These are phyloP conservation scores for Aureobasidium namibiae DNA, from an alignment of 2,329 filamentous ascomycete genomes.

Conservation along the genomic window DNA sequence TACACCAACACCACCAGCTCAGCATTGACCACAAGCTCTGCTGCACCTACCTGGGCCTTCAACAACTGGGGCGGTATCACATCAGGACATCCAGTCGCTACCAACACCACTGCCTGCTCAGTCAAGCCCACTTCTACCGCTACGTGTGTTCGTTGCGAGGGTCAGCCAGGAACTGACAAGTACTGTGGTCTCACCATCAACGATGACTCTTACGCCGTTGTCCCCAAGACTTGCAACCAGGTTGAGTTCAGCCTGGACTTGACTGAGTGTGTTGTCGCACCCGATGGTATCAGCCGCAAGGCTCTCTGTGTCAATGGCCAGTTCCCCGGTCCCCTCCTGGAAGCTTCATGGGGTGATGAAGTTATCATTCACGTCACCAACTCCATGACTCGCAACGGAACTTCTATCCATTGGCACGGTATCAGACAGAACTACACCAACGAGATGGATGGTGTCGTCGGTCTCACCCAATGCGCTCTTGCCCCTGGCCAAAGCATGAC, in stretches of 20 bases:
- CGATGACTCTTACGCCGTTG: slow-evolving; percentile 8
- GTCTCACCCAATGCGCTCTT: slow-evolving; percentile 38
- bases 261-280: slow-evolving; percentile 5
- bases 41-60: background rate
- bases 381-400: slow-evolving; percentile 29
- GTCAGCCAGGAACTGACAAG: slow-evolving; percentile 12
- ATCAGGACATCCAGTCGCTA: slow-evolving; percentile 9
- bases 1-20: slow-evolving; percentile 7
- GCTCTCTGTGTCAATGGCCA: slow-evolving; percentile 13
- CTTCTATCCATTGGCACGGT: slow-evolving; percentile 44
- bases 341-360: slow-evolving; percentile 25
- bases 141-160: slow-evolving; percentile 9
- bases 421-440: slow-evolving; percentile 45
- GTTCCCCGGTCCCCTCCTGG: slow-evolving; percentile 7
- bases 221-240: slow-evolving; percentile 10
- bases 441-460: slow-evolving; percentile 41
- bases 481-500: slow-evolving; percentile 25
- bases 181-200: slow-evolving; percentile 8
- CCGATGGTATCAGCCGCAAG: slow-evolving; percentile 4
- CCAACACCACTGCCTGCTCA: slow-evolving; percentile 8
- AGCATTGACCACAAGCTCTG: slow-evolving; percentile 6
- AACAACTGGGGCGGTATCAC: slow-evolving; percentile 6
- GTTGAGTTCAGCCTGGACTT: slow-evolving; percentile 1
- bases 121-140: slow-evolving; percentile 9
- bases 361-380: slow-evolving; percentile 29